A percentile compares a stretch with the other conserved stretches of the same genome.
These are phyloP conservation scores for Claviceps citrina DNA, from an alignment of 2,329 filamentous ascomycete species.

Conservation along the genomic window DNA sequence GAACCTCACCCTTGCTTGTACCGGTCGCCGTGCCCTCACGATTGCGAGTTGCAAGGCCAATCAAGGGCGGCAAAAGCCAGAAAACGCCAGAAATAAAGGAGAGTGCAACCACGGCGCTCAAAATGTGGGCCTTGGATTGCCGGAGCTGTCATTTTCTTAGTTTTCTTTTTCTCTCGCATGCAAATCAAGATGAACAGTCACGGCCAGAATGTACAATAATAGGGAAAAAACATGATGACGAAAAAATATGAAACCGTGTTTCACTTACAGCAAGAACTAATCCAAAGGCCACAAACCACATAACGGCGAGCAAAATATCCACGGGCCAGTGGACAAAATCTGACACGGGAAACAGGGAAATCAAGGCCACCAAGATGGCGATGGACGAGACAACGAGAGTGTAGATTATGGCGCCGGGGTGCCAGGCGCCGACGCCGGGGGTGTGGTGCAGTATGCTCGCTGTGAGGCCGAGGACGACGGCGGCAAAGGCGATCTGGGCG, in stretches of 20 bases:
- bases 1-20: no score
- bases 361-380: constrained; percentile 49
- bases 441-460: no score
- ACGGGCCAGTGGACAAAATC: constrained; percentile 55
- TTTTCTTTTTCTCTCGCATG: no score
- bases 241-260: neutral
- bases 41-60: constrained; percentile 40
- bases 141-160: constrained; percentile 52
- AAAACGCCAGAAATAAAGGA: constrained; percentile 54
- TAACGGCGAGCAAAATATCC: constrained; percentile 52
- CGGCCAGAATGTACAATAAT: no score
- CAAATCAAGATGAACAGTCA: no score
- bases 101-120: constrained; percentile 58
- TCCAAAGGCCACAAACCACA: constrained; percentile 57
- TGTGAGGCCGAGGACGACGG: constrained; percentile 57
- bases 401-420: constrained; percentile 55
- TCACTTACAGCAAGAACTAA: constrained; percentile 44
- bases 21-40: no score
- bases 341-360: constrained; percentile 61
- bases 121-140: no score
- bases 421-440: constrained; percentile 34
- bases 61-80: constrained; percentile 50
- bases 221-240: neutral
- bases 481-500: constrained; percentile 50
- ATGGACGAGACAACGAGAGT: constrained; percentile 55